Base-by-base conservation (phyloP, 176 grass and related monocot species). In the Triticum monococcum region DNA sequence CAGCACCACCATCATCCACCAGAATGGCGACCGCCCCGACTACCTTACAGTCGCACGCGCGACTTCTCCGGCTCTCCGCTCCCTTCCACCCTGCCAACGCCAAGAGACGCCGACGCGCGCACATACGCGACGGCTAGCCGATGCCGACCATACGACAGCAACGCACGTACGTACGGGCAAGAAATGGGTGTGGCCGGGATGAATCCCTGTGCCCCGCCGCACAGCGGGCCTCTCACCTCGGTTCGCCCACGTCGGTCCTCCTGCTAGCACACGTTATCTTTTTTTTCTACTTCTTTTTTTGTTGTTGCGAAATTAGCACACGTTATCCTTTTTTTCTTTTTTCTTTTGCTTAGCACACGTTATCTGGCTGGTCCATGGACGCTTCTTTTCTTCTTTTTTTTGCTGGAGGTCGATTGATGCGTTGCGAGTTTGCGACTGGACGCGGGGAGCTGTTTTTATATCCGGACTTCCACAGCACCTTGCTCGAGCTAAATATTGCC, bases 171-270 rank as follows among this genome's bases (percentile, higher is more conserved):
- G 52, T 57, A 57, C 52, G 14, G 14, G 48, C 14, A 54, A 54
- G 28, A 52, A 18, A 54, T 54, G 54, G 54, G 7, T 59, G 54
- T 59, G 54, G 54, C 54, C 18, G 54, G 54, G 54, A 59, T 59
- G 54, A 59, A 59, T 59, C 54, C 54, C 18, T 6, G 18, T 18
- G 50, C 50, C 16, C 50, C 50, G 50, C 54, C 18, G 54, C 54
- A 59, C 54, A 59, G 54, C 54, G 54, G 0, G 18, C 54, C 54
- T 1, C 18, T 59, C 7, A 59, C 54, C 48, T 12, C 16, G 48
- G 24, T 79, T 79, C 41, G 35, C 56, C 84, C 84, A 86, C 76
- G 65, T 86, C 25, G 48, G 18, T 23, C 48, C 35, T 86, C 59
- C 50, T 79, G 64, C 75, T 50, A 46, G 5, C 75, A 33, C 83